A percentile compares a stretch with the other conserved stretches of the same genome.
Conservation (phyloP, 1,284 basidiomycete genomes). For the Apiotrichum montevideense region DNA sequence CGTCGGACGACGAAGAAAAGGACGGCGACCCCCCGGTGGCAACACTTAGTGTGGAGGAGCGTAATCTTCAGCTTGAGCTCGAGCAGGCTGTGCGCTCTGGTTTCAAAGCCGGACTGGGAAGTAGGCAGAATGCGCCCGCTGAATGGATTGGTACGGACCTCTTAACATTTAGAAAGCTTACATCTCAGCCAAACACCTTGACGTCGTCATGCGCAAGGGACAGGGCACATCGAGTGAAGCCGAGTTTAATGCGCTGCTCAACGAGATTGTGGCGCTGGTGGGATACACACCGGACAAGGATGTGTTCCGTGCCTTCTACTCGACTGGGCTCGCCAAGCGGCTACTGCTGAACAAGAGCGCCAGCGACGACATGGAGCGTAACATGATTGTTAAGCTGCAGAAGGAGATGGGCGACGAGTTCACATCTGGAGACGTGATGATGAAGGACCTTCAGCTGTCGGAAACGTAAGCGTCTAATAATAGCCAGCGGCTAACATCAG, state of each 20-base stretch:
- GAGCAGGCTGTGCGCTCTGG: slow-evolving; percentile 56
- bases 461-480: slow-evolving; percentile 36
- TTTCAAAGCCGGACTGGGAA: slow-evolving; percentile 74
- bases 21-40: not conserved
- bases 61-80: slow-evolving; percentile 26
- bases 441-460: slow-evolving; percentile 47
- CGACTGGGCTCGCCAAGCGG: slow-evolving; percentile 79
- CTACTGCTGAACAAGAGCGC: slow-evolving; percentile 80
- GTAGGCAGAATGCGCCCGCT: slow-evolving; percentile 77
- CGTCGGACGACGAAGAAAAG: not conserved
- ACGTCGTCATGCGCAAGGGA: slow-evolving; percentile 76
- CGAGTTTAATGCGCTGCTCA: slow-evolving; percentile 64
- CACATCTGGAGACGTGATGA: slow-evolving; percentile 48
- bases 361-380: slow-evolving; percentile 83
- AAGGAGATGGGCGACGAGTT: slow-evolving; percentile 53
- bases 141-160: slow-evolving; percentile 65
- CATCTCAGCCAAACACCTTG: slow-evolving; percentile 63
- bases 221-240: slow-evolving; percentile 66
- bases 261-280: slow-evolving; percentile 75
- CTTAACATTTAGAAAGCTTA: too few species aligned
- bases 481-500: slow-evolving; percentile 22
- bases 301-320: slow-evolving; percentile 92
- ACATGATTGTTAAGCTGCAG: slow-evolving; percentile 81
- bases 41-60: not conserved
- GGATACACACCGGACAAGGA: slow-evolving; percentile 81